Evolutionary conservation across 2,329 filamentous ascomycete species (phyloP), one percentile per base, ranked within the genome.

Genomic region (Ophiognomonia clavigignenti-juglandacearum): DNA sequence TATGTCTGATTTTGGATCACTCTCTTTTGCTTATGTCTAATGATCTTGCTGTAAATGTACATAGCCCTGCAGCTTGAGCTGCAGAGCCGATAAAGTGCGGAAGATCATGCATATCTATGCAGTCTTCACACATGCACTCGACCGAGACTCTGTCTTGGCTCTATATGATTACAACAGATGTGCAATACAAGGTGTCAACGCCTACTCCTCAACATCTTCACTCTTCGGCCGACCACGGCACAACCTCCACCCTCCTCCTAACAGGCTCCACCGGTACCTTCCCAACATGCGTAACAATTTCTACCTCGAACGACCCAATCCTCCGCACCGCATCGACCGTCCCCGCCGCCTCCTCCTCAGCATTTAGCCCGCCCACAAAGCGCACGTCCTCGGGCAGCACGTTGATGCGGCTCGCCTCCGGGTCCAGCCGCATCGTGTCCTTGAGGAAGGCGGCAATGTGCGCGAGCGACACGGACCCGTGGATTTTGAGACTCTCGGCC

Each of bases 391-490:
- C 60, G 8, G 59, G 54, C 38, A 64, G 64, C n/a, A 72, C 57
- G 16, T 57, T 55, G 3, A 70, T 54, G 31, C 62, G 61, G 43
- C 55, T 60, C 14, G 64, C 66, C 43, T 63, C 60, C 20, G 54
- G 50, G 45, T 64, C 62, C 6, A 45, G 53, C n/a, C 59, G 53
- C 39, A 72, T 56, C n/a, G 49, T 49, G 43, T 63, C 61, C 44
- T 63, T 64, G 54, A 72, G 56, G 20, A 55, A 39, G 20, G 55
- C 54, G 2, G 65, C 57, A 32, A 73, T 58, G 55, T 72, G 67
- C 43, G 42, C 52, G 38, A 57, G 53, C 20, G 69, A 66, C 6
- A 72, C 70, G 41, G 70, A 72, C 34, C 70, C 70, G 54, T 66
- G 71, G 48, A 73, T 72, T 50, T 64, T 56, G 18, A 50, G 42